Evolutionary conservation across 1,139 yeast genomes (phyloP).

Genomic region (Sugiyamaella pinicola): DNA sequence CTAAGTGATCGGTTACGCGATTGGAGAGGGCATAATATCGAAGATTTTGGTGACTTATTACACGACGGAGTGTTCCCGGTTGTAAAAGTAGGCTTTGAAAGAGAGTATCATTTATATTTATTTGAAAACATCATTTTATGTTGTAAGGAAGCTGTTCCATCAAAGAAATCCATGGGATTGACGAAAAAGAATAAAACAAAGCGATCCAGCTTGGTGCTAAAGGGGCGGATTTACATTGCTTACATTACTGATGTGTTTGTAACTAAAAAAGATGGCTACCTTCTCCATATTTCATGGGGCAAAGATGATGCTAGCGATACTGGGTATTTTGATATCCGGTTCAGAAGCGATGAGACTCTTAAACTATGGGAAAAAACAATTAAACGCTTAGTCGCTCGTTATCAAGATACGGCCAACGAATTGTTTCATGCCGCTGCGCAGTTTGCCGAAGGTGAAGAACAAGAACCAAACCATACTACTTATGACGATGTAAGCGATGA

Average conservation of each 20-base stretch:
- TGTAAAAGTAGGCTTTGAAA: constrained; percentile 70
- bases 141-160: constrained; percentile 53
- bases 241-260: constrained; percentile 42
- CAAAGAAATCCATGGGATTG: constrained; percentile 38
- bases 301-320: constrained; percentile 42
- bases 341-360: constrained; percentile 42
- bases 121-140: constrained; percentile 86
- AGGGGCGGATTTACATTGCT: constrained; percentile 48
- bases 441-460: constrained; percentile 17
- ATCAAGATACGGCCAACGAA: constrained; percentile 29
- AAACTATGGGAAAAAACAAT: constrained; percentile 43
- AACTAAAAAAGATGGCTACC: constrained; percentile 37
- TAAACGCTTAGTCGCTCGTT: constrained; percentile 35
- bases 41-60: constrained; percentile 81
- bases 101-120: constrained; percentile 85
- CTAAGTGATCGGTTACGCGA: constrained; percentile 74
- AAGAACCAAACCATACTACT: constrained; percentile 26
- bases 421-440: constrained; percentile 15
- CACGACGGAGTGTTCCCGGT: constrained; percentile 80
- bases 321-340: constrained; percentile 43
- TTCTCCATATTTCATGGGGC: constrained; percentile 44
- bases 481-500: constrained; percentile 33
- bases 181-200: constrained; percentile 37
- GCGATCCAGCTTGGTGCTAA: constrained; percentile 41
- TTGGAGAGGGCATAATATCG: constrained; percentile 91